Conservation (phyloP, 805 yeast genomes). For the Saccharomyces eubayanus region DNA sequence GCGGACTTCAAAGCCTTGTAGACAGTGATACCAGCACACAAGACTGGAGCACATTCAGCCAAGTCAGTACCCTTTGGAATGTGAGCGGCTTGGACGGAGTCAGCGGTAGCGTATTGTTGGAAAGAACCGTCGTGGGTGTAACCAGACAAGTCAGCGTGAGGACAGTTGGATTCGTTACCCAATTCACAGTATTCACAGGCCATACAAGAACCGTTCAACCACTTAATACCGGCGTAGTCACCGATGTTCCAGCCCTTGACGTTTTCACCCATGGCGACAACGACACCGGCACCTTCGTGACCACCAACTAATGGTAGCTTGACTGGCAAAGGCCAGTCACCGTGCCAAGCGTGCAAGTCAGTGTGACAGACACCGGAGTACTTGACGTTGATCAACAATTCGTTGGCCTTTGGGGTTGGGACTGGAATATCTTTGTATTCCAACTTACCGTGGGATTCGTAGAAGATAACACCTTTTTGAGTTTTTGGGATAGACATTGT, state of each 20-base stretch:
- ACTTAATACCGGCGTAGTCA: slow-evolving; percentile 57
- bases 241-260: slow-evolving; percentile 54
- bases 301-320: slow-evolving; percentile 58
- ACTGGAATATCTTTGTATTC: slow-evolving; percentile 68
- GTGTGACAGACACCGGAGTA: slow-evolving; percentile 93
- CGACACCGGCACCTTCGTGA: slow-evolving; percentile 65
- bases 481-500: slow-evolving; percentile 45
- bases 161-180: slow-evolving; percentile 55
- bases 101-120: slow-evolving; percentile 86
- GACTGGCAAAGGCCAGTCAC: slow-evolving; percentile 79
- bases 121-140: slow-evolving; percentile 86
- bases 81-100: slow-evolving; percentile 77
- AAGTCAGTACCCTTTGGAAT: slow-evolving; percentile 69
- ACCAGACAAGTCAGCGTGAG: slow-evolving; percentile 66
- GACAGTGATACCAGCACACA: slow-evolving; percentile 88
- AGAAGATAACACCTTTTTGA: slow-evolving; percentile 66
- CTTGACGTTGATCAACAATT: slow-evolving; percentile 70
- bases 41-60: slow-evolving; percentile 69
- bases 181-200: slow-evolving; percentile 53
- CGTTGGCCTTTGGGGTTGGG: slow-evolving; percentile 69
- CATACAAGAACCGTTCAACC: slow-evolving; percentile 60
- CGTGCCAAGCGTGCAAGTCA: slow-evolving; percentile 89
- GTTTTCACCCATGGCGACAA: slow-evolving; percentile 50
- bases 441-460: slow-evolving; percentile 55
- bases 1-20: slow-evolving; percentile 86